Conservation (phyloP, 1,284 basidiomycete species). For the Gomphus bonarii region DNA sequence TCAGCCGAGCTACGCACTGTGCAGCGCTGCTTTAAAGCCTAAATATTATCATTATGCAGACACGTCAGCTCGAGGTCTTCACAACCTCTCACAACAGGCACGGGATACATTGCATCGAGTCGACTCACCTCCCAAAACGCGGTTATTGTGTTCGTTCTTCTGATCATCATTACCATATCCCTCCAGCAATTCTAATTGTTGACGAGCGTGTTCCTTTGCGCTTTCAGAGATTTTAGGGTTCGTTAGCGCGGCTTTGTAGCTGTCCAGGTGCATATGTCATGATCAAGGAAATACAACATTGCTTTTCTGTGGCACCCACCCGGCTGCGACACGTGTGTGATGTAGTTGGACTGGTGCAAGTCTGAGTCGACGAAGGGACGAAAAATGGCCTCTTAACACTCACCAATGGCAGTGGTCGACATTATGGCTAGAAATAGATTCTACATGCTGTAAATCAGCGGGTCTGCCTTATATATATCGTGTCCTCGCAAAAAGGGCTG, state of each 20-base stretch:
- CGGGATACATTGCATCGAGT: too few relatives aligned
- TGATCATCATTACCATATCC: conserved; percentile 11
- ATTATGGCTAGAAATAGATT: background rate
- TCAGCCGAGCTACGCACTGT: conserved; percentile 24
- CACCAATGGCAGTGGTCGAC: background rate
- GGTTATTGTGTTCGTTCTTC: conserved; percentile 14
- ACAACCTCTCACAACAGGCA: too few relatives aligned
- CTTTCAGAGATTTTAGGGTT: conserved; percentile 43
- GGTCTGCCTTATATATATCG: background rate
- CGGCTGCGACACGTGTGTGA: conserved; percentile 33
- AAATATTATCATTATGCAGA: conserved; percentile 25
- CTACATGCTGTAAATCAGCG: too few relatives aligned
- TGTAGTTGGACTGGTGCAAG: conserved; percentile 17
- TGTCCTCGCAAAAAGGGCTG: background rate
- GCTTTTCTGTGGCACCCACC: background rate
- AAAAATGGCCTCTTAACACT: background rate
- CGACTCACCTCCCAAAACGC: conserved; percentile 2
- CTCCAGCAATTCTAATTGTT: conserved; percentile 33
- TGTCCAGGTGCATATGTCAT: conserved; percentile 9
- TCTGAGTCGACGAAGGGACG: background rate
- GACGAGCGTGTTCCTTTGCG: conserved; percentile 36
- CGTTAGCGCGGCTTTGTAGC: conserved; percentile 43
- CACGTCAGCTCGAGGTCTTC: conserved; percentile 14
- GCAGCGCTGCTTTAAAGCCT: conserved; percentile 44
- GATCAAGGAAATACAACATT: conserved; percentile 8